phyloP scores from a whole-genome alignment of 345 rosid genomes.

The Cardamine occulta region DNA sequence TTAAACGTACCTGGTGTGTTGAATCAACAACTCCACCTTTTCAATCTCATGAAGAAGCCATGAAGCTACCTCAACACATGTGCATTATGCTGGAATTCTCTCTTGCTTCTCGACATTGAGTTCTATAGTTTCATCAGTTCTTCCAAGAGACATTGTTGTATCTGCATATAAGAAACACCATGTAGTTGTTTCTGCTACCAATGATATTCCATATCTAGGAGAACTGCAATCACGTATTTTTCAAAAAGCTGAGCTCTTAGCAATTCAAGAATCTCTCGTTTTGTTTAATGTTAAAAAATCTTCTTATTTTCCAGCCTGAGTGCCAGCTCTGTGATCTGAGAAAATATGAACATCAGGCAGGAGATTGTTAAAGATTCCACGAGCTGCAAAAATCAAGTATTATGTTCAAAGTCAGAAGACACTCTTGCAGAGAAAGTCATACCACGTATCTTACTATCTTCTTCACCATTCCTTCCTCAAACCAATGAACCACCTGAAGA shows the following conservation, averaged over 20 bases:
- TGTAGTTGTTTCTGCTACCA: too few relatives aligned
- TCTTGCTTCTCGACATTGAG: constrained; percentile 64
- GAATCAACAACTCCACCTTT: constrained; percentile 96
- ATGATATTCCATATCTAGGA: too few relatives aligned
- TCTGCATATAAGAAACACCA: constrained; percentile 72
- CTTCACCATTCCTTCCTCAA: constrained; percentile 88
- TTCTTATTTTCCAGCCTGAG: constrained; percentile 82
- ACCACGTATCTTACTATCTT: constrained; percentile 67
- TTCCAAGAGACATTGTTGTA: background rate
- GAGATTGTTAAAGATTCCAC: constrained; percentile 83
- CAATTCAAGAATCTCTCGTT: background rate
- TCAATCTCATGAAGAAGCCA: constrained; percentile 84
- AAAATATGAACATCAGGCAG: constrained; percentile 88
- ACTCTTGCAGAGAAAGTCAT: constrained; percentile 77
- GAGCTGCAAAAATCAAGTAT: constrained; percentile 75
- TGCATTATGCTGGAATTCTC: constrained; percentile 63
- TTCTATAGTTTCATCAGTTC: constrained; percentile 50
- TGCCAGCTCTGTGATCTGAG: constrained; percentile 69
- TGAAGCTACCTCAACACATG: constrained; percentile 63
- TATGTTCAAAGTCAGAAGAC: constrained; percentile 65
- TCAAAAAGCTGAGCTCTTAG: background rate
- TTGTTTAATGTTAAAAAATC: too few relatives aligned
- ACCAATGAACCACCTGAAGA: constrained; percentile 79
- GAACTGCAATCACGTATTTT: background rate
- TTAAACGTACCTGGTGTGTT: constrained; percentile 69